Evolutionary conservation across 495 filamentous ascomycete genomes (phyloP), one percentile per base, ranked within the genome.

Genomic region (Aspergillus egyptiacus): DNA sequence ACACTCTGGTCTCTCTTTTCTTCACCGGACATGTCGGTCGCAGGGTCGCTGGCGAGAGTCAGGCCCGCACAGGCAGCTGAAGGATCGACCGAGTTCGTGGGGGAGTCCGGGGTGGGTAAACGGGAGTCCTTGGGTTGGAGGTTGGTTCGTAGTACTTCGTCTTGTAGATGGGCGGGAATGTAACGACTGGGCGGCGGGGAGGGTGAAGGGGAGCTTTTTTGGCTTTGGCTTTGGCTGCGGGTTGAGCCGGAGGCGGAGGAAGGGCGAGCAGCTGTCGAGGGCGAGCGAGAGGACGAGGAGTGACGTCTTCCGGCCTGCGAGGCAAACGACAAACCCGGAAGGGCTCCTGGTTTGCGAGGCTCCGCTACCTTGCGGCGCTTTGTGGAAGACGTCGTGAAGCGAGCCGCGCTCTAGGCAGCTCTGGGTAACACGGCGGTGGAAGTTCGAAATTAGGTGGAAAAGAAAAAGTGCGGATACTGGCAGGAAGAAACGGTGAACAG

Each of bases 321-420:
- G 55, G 58, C 58, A 46, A 58, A 52, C 49, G 63, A 59, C 50
- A 59, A 51, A 59, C 52, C 55, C 49, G 61, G 53, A 44, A 49
- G 50, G 31, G 58, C 35, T 46, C 55, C 55, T 56, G 61, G 64
- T 65, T 58, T 66, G 58, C 61, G 60, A 63, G 74, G 72, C 65
- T 77, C 78, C 59, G 77, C 81, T 69, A 90, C 78, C 78, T 85
- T 89, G 67, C 88, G 79, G 82, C 89, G 89, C 84, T 94, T 94
- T 76, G 77, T 77, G 72, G 85, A 87, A 81, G 87, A 86, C 87
- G 86, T 90, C 65, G 78, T 90, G 85, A 79, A 79, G 76, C 71
- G 84, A 86, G 84, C 84, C 86, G 84, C 82, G 60, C 52, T 56
- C 55, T 69, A 68, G 67, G 69, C 71, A 74, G 71, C 71, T 74